Evolutionary conservation across 169 alveolate genomes (phyloP).

Genomic region (Toxoplasma gondii): DNA sequence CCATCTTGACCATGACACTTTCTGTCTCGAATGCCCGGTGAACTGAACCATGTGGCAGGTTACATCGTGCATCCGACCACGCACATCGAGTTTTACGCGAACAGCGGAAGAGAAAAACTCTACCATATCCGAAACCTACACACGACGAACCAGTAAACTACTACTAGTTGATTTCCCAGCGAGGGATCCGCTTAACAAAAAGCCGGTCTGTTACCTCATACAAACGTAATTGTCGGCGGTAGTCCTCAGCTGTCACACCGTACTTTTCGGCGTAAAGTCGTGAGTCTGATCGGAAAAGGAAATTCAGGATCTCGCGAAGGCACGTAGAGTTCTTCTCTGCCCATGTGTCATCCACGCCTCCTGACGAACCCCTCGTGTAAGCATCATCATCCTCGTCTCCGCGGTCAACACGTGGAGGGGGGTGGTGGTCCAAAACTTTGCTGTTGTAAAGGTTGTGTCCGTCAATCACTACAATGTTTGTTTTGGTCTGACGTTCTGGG

Average conservation of each 20-base stretch:
- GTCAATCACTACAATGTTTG: conserved; percentile 58
- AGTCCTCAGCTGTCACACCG: conserved; percentile 51
- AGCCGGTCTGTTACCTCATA: conserved; percentile 5
- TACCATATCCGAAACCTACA: too few species aligned
- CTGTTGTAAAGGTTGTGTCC: conserved; percentile 57
- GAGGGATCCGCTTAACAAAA: too few species aligned
- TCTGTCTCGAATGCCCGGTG: not conserved
- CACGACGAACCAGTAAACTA: too few species aligned
- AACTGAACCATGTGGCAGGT: not conserved
- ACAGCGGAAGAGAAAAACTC: too few species aligned
- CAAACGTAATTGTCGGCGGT: conserved; percentile 22
- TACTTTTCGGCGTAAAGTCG: conserved; percentile 43
- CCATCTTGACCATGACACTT: not conserved
- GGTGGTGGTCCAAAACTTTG: conserved; percentile 52
- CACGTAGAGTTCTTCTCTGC: conserved; percentile 35
- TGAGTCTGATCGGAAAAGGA: conserved; percentile 61
- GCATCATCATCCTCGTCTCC: not conserved
- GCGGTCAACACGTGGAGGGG: not conserved
- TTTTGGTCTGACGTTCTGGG: conserved; percentile 42
- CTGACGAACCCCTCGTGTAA: not conserved
- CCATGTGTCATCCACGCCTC: not conserved
- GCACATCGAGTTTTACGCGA: not conserved
- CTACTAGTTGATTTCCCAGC: too few species aligned
- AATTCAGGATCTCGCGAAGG: conserved; percentile 51
- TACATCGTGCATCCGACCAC: not conserved